Conservation (phyloP, 805 yeast genomes). For the Danielozyma ontarioensis region DNA sequence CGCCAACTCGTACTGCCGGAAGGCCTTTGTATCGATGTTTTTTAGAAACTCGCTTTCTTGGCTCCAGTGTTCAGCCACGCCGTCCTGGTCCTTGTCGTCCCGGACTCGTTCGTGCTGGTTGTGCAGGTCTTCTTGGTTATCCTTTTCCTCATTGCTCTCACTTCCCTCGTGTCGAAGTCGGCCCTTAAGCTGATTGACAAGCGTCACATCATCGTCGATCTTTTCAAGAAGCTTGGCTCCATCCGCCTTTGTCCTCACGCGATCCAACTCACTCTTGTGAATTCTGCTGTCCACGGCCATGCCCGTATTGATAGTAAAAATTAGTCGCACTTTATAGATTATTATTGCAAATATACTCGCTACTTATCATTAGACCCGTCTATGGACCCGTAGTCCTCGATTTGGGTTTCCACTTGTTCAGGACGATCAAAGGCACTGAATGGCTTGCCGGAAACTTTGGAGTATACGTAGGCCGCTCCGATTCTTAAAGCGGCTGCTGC, state of each 20-base stretch:
- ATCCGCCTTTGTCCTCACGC: not conserved
- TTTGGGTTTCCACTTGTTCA: constrained; percentile 12
- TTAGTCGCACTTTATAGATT: too few species aligned
- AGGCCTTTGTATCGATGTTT: constrained; percentile 36
- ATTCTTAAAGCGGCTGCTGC: constrained; percentile 48
- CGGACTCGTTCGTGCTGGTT: not conserved
- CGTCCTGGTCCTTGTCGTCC: constrained; percentile 1
- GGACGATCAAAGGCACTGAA: constrained; percentile 45
- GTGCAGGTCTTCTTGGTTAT: not conserved
- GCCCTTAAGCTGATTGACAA: constrained; percentile 13
- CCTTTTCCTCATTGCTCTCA: constrained; percentile 1
- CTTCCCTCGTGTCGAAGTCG: constrained; percentile 5
- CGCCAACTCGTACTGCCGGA: constrained; percentile 64
- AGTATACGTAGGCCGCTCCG: constrained; percentile 19
- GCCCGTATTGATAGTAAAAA: too few species aligned
- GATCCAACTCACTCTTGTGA: not conserved
- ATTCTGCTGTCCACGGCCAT: not conserved
- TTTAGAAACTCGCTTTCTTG: constrained; percentile 24
- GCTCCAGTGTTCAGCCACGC: constrained; percentile 16
- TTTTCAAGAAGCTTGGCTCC: constrained; percentile 15
- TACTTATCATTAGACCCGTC: not conserved
- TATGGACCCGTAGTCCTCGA: not conserved
- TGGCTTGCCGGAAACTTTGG: constrained; percentile 29
- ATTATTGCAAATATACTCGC: too few species aligned
- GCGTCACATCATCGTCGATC: constrained; percentile 21